Evolutionary conservation across 2,329 filamentous ascomycete species (phyloP), one percentile per base, ranked within the genome.

Genomic region (Epichloe festucae): DNA sequence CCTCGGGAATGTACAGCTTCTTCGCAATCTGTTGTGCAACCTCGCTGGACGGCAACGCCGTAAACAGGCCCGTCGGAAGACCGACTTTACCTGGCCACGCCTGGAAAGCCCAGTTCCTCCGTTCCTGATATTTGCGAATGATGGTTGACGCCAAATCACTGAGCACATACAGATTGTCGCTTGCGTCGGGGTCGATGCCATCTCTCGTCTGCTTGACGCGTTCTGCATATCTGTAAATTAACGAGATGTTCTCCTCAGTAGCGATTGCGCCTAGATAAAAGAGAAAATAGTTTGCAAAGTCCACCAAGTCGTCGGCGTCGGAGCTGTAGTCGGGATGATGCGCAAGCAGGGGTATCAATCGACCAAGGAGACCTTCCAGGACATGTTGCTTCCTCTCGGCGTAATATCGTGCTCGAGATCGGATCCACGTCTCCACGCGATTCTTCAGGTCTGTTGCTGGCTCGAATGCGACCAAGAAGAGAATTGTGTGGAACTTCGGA

Each of bases 381-480:
- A 85, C 76, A 51, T 80, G 75, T 59, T 76, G 80, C 56, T 68
- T 79, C 57, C 65, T 73, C 35, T 76, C 73, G 52, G 69, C 69
- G 61, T 87, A 87, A 51, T 78, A 75, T 19, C 82, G 79, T 8
- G 85, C 82, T 14, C 90, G 81, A 44, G 90, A 91, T 49, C 87
- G 84, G 48, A 97, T 81, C 90, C 93, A 98, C 0, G 88, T 95
- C 55, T 87, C 80, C 3, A 88, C 84, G 42, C 84, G 81, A 48
- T 80, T 81, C 64, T 84, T 87, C 63, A 95, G 78, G 15, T 79
- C 77, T n/a, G 71, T 64, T 39, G 81, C 78, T 0, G 91, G 93
- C 68, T 98, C 93, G 64, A 93, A 96, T 1, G 93, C 91, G 35
- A 89, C 85, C 43, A 97, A 72, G 70, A 96, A 97, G 5, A 95